Evolutionary conservation across 2,329 filamentous ascomycete species (phyloP), one percentile per base, ranked within the genome.

Genomic region (Arthrobotrys iridis): DNA sequence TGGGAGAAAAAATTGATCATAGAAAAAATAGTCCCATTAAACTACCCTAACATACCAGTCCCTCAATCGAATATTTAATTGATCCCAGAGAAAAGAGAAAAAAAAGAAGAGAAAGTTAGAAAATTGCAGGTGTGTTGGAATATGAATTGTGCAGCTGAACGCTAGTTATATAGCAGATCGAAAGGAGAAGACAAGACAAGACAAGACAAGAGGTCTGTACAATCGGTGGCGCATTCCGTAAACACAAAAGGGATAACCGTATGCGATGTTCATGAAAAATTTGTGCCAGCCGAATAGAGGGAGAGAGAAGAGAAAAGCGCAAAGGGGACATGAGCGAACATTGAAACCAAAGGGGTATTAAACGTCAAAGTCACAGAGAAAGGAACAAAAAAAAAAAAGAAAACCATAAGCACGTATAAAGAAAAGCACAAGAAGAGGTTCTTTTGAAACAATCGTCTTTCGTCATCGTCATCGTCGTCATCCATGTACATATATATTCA

Each of bases 271-370:
- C 26, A 52, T 52, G 26, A 52, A 28, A 15, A 43, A 5, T 10
- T 33, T 20, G 10, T 10, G 35, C 15, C 35, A 15, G 15, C 35
- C 35, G 22, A 18, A 8, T 28, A 52, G 46, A 52, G 3, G 26
- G 8, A 55, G 26, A 8, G 11, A 28, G 55, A 59, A 59, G 24
- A 24, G 22, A 30, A 28, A 20, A 52, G 13, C 60, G 46, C 50
- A 52, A 52, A 52, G 11, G 5, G n/a, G 20, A 15, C 46, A 52
- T 52, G 46, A 52, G 24, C 5, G n/a, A n/a, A 6, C 13, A 37
- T 37, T 20, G 18, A 58, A 59, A 52, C 13, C 35, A 46, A 37
- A 15, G 45, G 62, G 62, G 30, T 45, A 45, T 66, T 66, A 66
- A 57, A 66, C 62, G 35, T 66, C 33, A 28, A 46, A 28, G 26